Percentiles rank a stretch among this genome's conserved stretches.
phyloP scores from a whole-genome alignment of 73 alveolate genomes.

The Symbiodinium natans region DNA sequence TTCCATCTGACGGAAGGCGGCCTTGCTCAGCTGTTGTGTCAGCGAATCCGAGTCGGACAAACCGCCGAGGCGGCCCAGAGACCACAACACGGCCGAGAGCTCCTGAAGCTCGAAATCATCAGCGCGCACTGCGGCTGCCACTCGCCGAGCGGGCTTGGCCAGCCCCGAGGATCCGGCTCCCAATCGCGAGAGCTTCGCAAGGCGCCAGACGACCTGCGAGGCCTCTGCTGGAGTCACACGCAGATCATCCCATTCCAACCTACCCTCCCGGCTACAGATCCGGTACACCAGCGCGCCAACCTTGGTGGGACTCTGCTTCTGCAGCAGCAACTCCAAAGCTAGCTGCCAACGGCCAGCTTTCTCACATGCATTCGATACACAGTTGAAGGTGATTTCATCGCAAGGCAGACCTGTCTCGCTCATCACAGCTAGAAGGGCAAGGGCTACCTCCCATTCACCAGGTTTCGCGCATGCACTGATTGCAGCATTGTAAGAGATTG shows the following conservation, averaged over 20 bases:
- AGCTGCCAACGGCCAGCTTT: constrained; percentile 41
- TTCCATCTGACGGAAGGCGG: not conserved
- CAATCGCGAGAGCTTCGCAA: constrained; percentile 31
- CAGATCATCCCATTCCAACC: not conserved
- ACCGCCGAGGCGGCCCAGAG: not conserved
- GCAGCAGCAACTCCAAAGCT: constrained; percentile 32
- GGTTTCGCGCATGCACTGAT: constrained; percentile 59
- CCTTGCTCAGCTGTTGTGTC: not conserved
- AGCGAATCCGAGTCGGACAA: not conserved
- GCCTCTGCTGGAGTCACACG: not conserved
- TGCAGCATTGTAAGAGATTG: constrained; percentile 35
- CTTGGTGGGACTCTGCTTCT: not conserved
- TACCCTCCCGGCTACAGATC: not conserved
- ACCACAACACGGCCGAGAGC: not conserved
- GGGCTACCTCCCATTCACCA: constrained; percentile 27
- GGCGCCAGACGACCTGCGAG: constrained; percentile 75
- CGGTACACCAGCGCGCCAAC: not conserved
- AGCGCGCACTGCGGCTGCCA: not conserved
- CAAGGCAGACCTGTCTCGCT: not conserved
- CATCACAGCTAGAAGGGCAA: constrained; percentile 14
- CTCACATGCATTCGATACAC: constrained; percentile 47
- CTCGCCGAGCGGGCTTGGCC: not conserved
- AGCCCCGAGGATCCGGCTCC: not conserved
- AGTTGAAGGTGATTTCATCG: constrained; percentile 78
- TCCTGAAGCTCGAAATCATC: constrained; percentile 22